These are phyloP conservation scores for Pseudognaphalium luteoalbum DNA, from an alignment of 129 eudicot species.

Conservation along the genomic window DNA sequence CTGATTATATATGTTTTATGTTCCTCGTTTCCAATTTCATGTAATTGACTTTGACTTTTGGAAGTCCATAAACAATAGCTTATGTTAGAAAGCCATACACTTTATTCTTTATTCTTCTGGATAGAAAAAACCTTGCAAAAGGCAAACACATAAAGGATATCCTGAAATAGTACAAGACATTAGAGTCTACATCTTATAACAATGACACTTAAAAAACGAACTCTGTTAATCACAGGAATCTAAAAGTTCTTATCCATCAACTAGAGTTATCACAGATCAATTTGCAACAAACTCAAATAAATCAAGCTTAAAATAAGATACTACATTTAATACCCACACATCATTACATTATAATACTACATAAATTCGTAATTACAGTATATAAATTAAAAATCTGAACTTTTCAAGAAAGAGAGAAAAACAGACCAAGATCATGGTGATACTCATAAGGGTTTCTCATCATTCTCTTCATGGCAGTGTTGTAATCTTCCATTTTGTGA, in stretches of 20 bases:
- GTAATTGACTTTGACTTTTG: slow-evolving; percentile 16
- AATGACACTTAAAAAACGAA: background rate
- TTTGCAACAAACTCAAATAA: too few species aligned
- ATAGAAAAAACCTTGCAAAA: slow-evolving; percentile 19
- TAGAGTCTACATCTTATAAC: background rate
- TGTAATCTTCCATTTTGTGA: slow-evolving; percentile 74
- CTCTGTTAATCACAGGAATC: background rate
- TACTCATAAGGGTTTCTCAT: slow-evolving; percentile 96
- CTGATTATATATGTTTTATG: background rate
- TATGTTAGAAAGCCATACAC: slow-evolving; percentile 18
- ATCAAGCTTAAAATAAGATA: background rate
- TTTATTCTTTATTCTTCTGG: slow-evolving; percentile 23
- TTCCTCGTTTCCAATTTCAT: background rate
- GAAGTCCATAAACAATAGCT: background rate
- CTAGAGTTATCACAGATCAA: too few species aligned
- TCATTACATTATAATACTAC: too few species aligned
- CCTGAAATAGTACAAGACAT: slow-evolving; percentile 9
- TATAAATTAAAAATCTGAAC: background rate
- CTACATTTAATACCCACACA: background rate
- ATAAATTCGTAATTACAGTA: background rate
- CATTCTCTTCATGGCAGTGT: slow-evolving; percentile 84
- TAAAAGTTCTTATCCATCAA: background rate
- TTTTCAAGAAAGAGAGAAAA: background rate
- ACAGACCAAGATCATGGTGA: slow-evolving; percentile 96
- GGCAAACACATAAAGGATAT: slow-evolving; percentile 6